phyloP scores from a whole-genome alignment of 345 rosid genomes.

The Schrenkiella parvula region DNA sequence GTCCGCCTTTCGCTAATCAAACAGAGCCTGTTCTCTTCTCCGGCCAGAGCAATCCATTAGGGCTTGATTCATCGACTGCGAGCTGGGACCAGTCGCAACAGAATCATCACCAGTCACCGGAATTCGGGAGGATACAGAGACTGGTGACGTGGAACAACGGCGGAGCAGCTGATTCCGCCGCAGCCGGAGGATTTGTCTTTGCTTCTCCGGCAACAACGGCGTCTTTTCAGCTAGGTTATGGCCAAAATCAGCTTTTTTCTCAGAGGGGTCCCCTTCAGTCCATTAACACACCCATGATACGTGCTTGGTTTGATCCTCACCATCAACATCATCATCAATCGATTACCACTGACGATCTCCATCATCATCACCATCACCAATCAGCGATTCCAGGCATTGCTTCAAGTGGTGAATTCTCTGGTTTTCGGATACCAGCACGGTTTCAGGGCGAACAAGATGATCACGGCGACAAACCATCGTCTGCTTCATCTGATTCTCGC shows the following conservation, averaged over 20 bases:
- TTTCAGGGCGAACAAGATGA: slow-evolving; percentile 12
- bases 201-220: slow-evolving; percentile 40
- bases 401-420: slow-evolving; percentile 20
- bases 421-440: slow-evolving; percentile 27
- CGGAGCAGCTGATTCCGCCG: slow-evolving; percentile 29
- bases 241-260: slow-evolving; percentile 63
- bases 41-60: slow-evolving; percentile 39
- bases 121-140: slow-evolving; percentile 54
- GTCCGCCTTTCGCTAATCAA: slow-evolving; percentile 48
- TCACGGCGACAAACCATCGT: slow-evolving; percentile 3
- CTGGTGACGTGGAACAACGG: slow-evolving; percentile 51
- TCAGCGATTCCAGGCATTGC: slow-evolving; percentile 45
- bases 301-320: slow-evolving; percentile 73
- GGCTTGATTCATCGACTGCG: slow-evolving; percentile 45
- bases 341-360: neutral
- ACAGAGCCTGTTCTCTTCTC: slow-evolving; percentile 50
- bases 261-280: slow-evolving; percentile 99
- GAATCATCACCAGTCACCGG: slow-evolving; percentile 51
- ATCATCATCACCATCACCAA: slow-evolving; percentile 33
- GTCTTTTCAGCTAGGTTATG: slow-evolving; percentile 42
- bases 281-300: slow-evolving; percentile 72
- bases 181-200: slow-evolving; percentile 42
- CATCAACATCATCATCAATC: slow-evolving; percentile 44
- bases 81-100: slow-evolving; percentile 51
- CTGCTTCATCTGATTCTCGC: slow-evolving; percentile 30